phyloP scores from a whole-genome alignment of 2,329 filamentous ascomycete species.

The Ophiocordyceps robertsii region DNA sequence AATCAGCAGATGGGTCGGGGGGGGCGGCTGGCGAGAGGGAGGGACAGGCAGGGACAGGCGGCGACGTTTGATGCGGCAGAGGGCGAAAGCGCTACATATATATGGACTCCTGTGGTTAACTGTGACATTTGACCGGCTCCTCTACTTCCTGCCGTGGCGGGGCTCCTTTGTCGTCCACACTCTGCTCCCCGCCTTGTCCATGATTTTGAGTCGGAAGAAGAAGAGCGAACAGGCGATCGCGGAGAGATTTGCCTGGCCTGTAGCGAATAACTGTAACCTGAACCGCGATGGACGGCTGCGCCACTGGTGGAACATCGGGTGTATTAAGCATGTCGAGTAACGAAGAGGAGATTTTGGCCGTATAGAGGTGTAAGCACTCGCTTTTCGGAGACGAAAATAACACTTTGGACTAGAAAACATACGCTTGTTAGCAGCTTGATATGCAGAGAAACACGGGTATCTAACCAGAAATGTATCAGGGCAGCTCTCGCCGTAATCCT shows the following conservation, averaged over 20 bases:
- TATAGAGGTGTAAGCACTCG: slow-evolving; percentile 1
- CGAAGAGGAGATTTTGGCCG: not conserved
- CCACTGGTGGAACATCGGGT: not conserved
- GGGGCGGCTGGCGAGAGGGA: too few relatives aligned
- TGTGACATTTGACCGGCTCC: not conserved
- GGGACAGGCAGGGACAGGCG: too few relatives aligned
- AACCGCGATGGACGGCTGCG: not conserved
- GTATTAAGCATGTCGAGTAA: slow-evolving; percentile 1
- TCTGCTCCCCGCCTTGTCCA: not conserved
- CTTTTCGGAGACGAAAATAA: not conserved
- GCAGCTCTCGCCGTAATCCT: too few relatives aligned
- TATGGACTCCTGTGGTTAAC: not conserved
- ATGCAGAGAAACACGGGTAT: too few relatives aligned
- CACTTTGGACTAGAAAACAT: not conserved
- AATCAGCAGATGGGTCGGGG: too few relatives aligned
- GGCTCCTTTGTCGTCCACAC: not conserved
- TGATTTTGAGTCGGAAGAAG: not conserved
- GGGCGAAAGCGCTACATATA: too few relatives aligned
- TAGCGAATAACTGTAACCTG: not conserved
- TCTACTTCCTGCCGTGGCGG: not conserved
- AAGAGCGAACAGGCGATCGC: slow-evolving; percentile 1
- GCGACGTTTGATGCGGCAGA: too few relatives aligned
- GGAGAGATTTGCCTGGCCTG: slow-evolving; percentile 1
- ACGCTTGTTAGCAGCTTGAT: not conserved
- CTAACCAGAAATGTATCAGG: too few relatives aligned